Evolutionary conservation across 140 eudicot genomes (phyloP).

Genomic region (Flaveria floridana): DNA sequence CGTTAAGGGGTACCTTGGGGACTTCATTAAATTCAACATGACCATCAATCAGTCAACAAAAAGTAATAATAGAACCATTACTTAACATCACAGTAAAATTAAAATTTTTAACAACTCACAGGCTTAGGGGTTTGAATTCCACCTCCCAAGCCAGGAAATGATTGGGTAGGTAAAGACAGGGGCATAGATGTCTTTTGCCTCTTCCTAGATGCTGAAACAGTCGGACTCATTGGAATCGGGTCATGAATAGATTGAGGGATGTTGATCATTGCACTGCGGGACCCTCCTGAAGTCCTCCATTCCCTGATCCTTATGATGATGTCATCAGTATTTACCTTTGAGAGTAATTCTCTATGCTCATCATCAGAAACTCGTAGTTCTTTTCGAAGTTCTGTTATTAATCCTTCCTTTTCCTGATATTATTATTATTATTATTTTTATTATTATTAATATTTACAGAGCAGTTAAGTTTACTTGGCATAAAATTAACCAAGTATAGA

Average conservation of each 20-base stretch:
- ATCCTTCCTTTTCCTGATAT: slow-evolving; percentile 87
- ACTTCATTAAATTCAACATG: slow-evolving; percentile 35
- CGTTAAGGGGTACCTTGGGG: slow-evolving; percentile 44
- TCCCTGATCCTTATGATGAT: slow-evolving; percentile 82
- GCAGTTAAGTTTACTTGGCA: slow-evolving; percentile 26
- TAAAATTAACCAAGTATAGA: slow-evolving; percentile 10
- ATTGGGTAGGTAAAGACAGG: slow-evolving; percentile 53
- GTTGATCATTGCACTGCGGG: slow-evolving; percentile 50
- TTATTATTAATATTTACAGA: not conserved
- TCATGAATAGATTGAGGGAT: slow-evolving; percentile 70
- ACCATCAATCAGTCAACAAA: slow-evolving; percentile 19
- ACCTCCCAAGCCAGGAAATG: slow-evolving; percentile 47
- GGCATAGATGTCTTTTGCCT: slow-evolving; percentile 63
- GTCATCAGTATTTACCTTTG: slow-evolving; percentile 79
- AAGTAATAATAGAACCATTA: not conserved
- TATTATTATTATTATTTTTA: slow-evolving; percentile 1
- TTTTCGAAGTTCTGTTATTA: slow-evolving; percentile 95
- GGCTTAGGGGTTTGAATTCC: slow-evolving; percentile 67
- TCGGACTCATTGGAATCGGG: slow-evolving; percentile 61
- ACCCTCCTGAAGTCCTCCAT: slow-evolving; percentile 84
- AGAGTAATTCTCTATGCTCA: slow-evolving; percentile 90
- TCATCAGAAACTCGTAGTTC: slow-evolving; percentile 98
- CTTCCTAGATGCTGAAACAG: slow-evolving; percentile 80
- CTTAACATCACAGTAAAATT: slow-evolving; percentile 6
- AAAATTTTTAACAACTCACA: slow-evolving; percentile 45